Evolutionary conservation across 768 basidiomycete species (phyloP), one percentile per base, ranked within the genome.

Genomic region (Russula virescens): DNA sequence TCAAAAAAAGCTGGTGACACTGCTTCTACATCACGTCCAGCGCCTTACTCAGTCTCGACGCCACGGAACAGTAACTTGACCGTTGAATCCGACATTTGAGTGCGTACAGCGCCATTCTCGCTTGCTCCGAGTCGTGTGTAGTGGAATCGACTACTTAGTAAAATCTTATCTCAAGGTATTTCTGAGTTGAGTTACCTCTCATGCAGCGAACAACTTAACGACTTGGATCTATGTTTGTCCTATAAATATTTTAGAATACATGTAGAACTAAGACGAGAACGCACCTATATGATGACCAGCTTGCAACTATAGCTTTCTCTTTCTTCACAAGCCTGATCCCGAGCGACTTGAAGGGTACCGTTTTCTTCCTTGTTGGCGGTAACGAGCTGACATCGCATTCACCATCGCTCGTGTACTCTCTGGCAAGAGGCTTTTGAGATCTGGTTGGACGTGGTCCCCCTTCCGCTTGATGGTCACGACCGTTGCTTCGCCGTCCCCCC

Each of bases 401-500:
- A 90, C 80, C 62, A 89, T 70, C n/a, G 82, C 76, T 34, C 82
- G 80, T 6, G 85, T 80, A 25, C 84, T 79, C 52, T 86, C 87
- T 3, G 89, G 84, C 38, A 93, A 75, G 0, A 93, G 77, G 60
- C 80, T 85, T 60, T 84, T 79, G 61, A 91, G 71, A 14, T 85
- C 81, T 1, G 91, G 91, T 67, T 93, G 90, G 23, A 80, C 71
- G n/a, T 84, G 83, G 28, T 86, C 89, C 7, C 90, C 91, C 71
- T 92, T 93, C 56, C 92, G 85, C 75, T 94, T 94, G 42, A 94
- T 80, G 21, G 89, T 91, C 53, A 93, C 74, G 4, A 78, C 60
- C 55, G 70, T 63, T 73, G 67, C 63, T 65, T 70, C 25, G 72
- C 63, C 68, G 13, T 70, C 63, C 13, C 65, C 67, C 26, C 50